Conservation (phyloP, 1,284 basidiomycete species). For the Apiotrichum laibachii region DNA sequence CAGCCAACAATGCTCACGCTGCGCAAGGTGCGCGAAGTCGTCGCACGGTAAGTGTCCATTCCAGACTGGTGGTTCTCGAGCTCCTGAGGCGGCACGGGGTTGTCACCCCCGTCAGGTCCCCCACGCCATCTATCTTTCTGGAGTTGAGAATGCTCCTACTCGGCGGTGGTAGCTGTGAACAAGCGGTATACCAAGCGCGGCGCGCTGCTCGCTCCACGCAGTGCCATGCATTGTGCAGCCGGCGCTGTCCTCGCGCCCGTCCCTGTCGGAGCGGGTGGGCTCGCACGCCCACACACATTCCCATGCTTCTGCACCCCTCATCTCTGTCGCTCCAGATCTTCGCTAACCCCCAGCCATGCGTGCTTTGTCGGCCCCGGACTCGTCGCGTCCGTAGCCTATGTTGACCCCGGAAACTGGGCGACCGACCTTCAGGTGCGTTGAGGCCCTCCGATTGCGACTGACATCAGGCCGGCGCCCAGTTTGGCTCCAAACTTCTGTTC, state of each 20-base stretch:
- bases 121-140: neutral
- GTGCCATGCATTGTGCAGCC: too few species aligned
- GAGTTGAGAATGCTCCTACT: too few species aligned
- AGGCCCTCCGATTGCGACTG: slow-evolving; percentile 56
- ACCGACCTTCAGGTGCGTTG: slow-evolving; percentile 26
- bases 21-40: slow-evolving; percentile 5
- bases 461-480: slow-evolving; percentile 63
- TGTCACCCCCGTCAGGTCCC: neutral
- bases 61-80: neutral
- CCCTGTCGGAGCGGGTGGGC: neutral
- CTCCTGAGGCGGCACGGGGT: neutral
- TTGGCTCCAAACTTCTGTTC: slow-evolving; percentile 81
- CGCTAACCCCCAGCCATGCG: neutral
- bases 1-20: slow-evolving; percentile 2
- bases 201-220: too few species aligned
- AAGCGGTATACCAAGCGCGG: too few species aligned
- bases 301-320: neutral
- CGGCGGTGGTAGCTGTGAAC: too few species aligned
- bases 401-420: slow-evolving; percentile 49
- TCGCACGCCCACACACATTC: too few species aligned
- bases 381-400: slow-evolving; percentile 49
- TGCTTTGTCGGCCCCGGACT: slow-evolving; percentile 26
- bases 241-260: too few species aligned
- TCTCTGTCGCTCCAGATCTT: too few species aligned
- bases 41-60: slow-evolving; percentile 4